Base-by-base conservation (phyloP, 352 stramenopile genomes). In the Peronospora belbahrii region DNA sequence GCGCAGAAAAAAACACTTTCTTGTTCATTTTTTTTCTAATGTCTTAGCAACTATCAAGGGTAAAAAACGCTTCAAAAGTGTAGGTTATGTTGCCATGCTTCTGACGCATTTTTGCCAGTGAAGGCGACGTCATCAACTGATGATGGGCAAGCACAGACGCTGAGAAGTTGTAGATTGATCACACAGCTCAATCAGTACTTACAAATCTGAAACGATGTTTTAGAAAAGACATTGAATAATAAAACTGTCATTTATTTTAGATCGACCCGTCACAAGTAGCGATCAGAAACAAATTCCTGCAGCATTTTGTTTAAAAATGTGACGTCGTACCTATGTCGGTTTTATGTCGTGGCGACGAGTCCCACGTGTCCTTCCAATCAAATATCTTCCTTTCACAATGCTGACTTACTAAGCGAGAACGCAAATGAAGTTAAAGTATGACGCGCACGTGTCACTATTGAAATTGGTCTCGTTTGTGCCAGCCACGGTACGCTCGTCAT, bases 401-500 rank as follows among this genome's bases (percentile, higher is more conserved):
- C 14, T 9, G 11, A 11, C 36, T 18, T 51, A n/a, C 32, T 34
- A n/a, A n/a, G n/a, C 23, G 31, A 23, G 40, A 46, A 20, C 11
- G 4, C 17, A 32, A n/a, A 3, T n/a, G 25, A 57, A 62, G 47
- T 52, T 9, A 5, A 30, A 28, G 37, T 9, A n/a, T 66, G 57
- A 66, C 57, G 42, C 25, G 44, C 27, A 7, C 28, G 14, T 27
- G 41, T 67, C 59, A 67, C 5, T 9, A 42, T 55, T 28, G 9
- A 2, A 13, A 18, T 71, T 71, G 38, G 48, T 36, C 44, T 48
- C 42, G 15, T 30, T n/a, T 25, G 4, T 34, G 11, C 23, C 32
- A 7, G 15, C 37, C 31, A 56, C 55, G 42, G 39, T 32, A 40
- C 24, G 44, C 44, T 54, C 52, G 52, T 56, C 53, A 67, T 62